These are phyloP conservation scores for Alternaria triticina DNA, from an alignment of 2,329 filamentous ascomycete genomes.

Conservation along the genomic window DNA sequence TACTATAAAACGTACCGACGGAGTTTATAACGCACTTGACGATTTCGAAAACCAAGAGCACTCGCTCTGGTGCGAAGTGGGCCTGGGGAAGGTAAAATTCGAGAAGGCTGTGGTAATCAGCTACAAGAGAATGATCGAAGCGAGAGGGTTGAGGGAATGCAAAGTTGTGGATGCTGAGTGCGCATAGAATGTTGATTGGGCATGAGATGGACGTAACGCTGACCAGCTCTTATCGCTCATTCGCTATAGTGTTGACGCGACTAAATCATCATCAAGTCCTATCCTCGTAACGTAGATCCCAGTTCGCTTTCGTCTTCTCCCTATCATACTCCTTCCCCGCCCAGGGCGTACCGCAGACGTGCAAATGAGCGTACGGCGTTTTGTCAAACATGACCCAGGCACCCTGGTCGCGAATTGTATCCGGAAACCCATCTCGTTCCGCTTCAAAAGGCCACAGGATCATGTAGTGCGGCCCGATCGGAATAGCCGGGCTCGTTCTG, in stretches of 20 bases:
- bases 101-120: not conserved
- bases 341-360: not conserved
- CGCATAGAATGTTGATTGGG: not conserved
- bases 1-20: not conserved
- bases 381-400: not conserved
- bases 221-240: not conserved
- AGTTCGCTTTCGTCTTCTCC: not conserved
- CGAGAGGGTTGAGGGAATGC: not conserved
- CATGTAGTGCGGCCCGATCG: not conserved
- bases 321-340: not conserved
- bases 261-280: not conserved
- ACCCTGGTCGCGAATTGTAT: not conserved
- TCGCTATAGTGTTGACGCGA: fast-evolving
- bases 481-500: not conserved
- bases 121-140: not conserved
- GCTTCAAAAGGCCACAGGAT: not conserved
- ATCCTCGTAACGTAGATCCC: not conserved
- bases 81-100: not conserved
- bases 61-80: not conserved
- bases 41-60: not conserved
- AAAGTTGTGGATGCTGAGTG: not conserved
- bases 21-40: not conserved
- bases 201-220: not conserved
- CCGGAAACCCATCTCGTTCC: not conserved
- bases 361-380: not conserved